Base-by-base conservation (phyloP, 2,329 filamentous ascomycete genomes). In the Fusarium sp. region DNA sequence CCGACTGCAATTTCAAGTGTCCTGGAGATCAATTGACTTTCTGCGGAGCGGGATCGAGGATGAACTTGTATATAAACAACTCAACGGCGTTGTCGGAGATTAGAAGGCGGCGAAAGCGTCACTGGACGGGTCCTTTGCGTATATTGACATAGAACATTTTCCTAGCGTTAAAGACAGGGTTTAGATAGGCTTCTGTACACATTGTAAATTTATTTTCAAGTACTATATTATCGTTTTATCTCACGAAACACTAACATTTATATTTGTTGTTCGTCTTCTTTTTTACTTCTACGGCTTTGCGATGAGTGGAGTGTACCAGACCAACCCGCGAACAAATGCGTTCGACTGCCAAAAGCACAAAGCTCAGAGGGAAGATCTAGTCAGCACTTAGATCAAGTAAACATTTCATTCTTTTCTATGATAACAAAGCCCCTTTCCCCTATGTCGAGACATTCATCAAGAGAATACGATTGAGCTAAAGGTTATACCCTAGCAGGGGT, bases 11-110 rank as follows among this genome's bases (percentile, higher is more conserved):
- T 38, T 78, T 81, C 34, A 50, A 71, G 7, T 84, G 83, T 61
- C 82, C 82, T 11, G 83, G 82, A 6, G 77, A 84, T 38, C 70
- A 63, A 0, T 76, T 72, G 6, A 70, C 76, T 7, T 82, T 70
- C 24, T 84, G 82, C 27, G 82, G 82, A 56, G 79, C 79, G 0
- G 78, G 79, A 0, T 34, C 68, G 0, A 78, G 76, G 64, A 68
- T 84, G 54, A 83, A 78, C 38, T 22, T 83, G 64, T 84, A 84
- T 4, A 69, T 77, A 1, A 77, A 77, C 5, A 77, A 77, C 16
- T 70, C 67, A 1, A 66, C 64, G 1, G 72, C 69, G 3, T 45
- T 71, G 18, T 37, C 58, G 0, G 68, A 66, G 16, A 31, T 75
- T 20, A 71, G 34, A 13, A 75, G 58, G 63, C 62, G 72, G 56